Evolutionary conservation across 2,329 filamentous ascomycete genomes (phyloP).

Genomic region (Verticillium dahliae): DNA sequence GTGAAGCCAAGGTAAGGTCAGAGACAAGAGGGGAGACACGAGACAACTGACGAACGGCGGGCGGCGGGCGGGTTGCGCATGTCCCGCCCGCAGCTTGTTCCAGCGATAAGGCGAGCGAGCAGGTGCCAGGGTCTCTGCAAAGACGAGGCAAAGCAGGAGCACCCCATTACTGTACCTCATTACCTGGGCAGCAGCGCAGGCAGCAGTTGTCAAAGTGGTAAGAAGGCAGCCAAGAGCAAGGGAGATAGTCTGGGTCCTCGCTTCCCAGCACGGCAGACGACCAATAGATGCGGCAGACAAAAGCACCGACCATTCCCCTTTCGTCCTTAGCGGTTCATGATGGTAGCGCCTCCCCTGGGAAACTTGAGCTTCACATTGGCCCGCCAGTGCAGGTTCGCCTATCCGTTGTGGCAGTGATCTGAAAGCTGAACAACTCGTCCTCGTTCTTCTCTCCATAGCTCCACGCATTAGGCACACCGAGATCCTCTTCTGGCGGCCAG

Average conservation of each 20-base stretch:
- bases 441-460: background rate
- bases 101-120: background rate
- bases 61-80: background rate
- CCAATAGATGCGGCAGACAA: background rate
- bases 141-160: background rate
- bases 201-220: background rate
- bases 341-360: background rate
- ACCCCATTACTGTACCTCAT: background rate
- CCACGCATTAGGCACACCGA: background rate
- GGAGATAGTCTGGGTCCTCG: too few relatives aligned
- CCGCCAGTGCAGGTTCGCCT: background rate
- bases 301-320: too few relatives aligned
- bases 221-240: background rate
- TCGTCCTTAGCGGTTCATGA: background rate
- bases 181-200: too few relatives aligned
- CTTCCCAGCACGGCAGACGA: background rate
- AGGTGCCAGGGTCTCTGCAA: background rate
- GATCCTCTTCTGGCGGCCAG: background rate
- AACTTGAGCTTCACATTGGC: background rate
- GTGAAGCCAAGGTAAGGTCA: background rate
- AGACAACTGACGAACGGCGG: background rate
- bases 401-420: background rate
- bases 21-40: background rate
- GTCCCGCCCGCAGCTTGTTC: background rate
- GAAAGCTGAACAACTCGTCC: background rate